These are phyloP conservation scores for Candida glaebosa DNA, from an alignment of 805 yeast genomes.

Conservation along the genomic window DNA sequence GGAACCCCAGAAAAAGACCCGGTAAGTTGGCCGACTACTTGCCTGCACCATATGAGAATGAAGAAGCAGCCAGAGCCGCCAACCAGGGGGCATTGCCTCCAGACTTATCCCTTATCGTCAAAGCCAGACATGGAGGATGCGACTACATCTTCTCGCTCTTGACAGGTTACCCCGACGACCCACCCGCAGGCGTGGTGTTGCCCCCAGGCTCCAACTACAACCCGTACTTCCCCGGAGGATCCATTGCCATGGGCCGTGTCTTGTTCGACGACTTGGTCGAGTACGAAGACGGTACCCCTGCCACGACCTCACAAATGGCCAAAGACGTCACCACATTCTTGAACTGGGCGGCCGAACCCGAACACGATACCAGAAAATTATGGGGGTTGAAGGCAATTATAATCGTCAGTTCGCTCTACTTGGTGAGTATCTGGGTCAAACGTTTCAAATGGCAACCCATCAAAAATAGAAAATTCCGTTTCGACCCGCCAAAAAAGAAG, in stretches of 20 bases:
- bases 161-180: slow-evolving; percentile 98
- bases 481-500: slow-evolving; percentile 81
- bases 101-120: slow-evolving; percentile 92
- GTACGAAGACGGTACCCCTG: slow-evolving; percentile 98
- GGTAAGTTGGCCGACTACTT: slow-evolving; percentile 96
- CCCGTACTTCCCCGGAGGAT: slow-evolving; percentile 99
- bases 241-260: slow-evolving; percentile 99
- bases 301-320: slow-evolving; percentile 98
- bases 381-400: slow-evolving; percentile 91
- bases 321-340: slow-evolving; percentile 95
- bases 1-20: slow-evolving; percentile 95
- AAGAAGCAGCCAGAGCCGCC: slow-evolving; percentile 99
- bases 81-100: slow-evolving; percentile 99
- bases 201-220: slow-evolving; percentile 96
- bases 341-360: slow-evolving; percentile 98
- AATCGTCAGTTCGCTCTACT: slow-evolving; percentile 72
- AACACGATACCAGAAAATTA: slow-evolving; percentile 97
- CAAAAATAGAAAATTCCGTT: slow-evolving; percentile 91
- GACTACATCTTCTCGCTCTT: slow-evolving; percentile 93
- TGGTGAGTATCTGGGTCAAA: slow-evolving; percentile 86
- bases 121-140: slow-evolving; percentile 98
- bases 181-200: slow-evolving; percentile 93
- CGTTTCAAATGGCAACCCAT: slow-evolving; percentile 97
- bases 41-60: slow-evolving; percentile 95
- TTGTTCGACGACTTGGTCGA: slow-evolving; percentile 96